These are phyloP conservation scores for Corchorus capsularis DNA, from an alignment of 345 rosid genomes.

Conservation along the genomic window DNA sequence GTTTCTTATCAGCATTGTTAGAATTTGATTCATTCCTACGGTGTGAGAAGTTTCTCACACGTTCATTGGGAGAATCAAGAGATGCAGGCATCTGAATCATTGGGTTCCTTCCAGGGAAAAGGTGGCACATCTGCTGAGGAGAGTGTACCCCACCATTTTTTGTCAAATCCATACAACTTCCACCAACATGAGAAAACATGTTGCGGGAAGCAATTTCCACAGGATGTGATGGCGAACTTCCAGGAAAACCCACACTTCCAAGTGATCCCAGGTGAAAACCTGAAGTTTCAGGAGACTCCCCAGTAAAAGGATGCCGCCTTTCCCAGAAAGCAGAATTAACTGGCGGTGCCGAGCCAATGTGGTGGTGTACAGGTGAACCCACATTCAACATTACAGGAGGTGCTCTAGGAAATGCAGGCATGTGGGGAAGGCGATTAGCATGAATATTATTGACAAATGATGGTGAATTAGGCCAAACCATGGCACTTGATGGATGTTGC, in stretches of 20 bases:
- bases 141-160: constrained; percentile 60
- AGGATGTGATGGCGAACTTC: constrained; percentile 68
- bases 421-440: constrained; percentile 54
- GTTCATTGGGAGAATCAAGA: constrained; percentile 74
- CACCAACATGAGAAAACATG: constrained; percentile 54
- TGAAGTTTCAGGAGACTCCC: constrained; percentile 76
- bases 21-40: constrained; percentile 75
- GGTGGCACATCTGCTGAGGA: constrained; percentile 71
- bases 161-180: constrained; percentile 58
- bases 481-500: constrained; percentile 56
- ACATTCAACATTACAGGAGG: constrained; percentile 62
- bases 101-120: constrained; percentile 67
- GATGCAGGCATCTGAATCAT: constrained; percentile 63
- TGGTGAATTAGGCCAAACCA: constrained; percentile 85
- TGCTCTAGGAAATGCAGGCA: constrained; percentile 66
- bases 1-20: constrained; percentile 77
- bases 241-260: constrained; percentile 60
- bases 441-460: constrained; percentile 66
- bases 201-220: constrained; percentile 65
- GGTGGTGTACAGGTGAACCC: constrained; percentile 68
- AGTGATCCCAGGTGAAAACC: constrained; percentile 77
- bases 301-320: constrained; percentile 61
- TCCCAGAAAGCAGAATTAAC: constrained; percentile 81
- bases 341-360: constrained; percentile 84
- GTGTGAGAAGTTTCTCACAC: constrained; percentile 62